Percentiles rank a stretch among this genome's conserved stretches.
These are phyloP conservation scores for Blastobotrys niveus DNA, from an alignment of 1,139 yeast genomes.

Conservation along the genomic window DNA sequence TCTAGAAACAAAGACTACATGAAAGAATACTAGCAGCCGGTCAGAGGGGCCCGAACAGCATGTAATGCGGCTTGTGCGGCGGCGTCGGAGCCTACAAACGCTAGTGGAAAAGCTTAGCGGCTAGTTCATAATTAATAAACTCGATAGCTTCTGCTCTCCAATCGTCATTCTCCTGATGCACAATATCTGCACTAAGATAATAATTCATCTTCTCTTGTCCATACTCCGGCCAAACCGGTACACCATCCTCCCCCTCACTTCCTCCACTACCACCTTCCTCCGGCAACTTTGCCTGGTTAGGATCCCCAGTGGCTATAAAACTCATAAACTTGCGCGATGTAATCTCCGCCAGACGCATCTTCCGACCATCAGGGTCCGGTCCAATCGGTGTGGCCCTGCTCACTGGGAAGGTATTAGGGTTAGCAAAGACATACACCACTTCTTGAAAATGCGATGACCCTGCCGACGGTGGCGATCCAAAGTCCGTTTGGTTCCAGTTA, in stretches of 20 bases:
- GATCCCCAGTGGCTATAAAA: constrained; percentile 16
- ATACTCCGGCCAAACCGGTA: constrained; percentile 6
- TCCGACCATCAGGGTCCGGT: constrained; percentile 10
- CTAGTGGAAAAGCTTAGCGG: neutral
- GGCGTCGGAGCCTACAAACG: neutral
- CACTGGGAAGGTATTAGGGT: constrained; percentile 9
- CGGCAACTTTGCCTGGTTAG: constrained; percentile 12
- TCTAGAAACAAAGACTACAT: too few relatives aligned
- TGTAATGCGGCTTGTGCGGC: neutral
- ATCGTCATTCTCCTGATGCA: constrained; percentile 2
- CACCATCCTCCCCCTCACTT: neutral
- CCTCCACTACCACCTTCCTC: neutral
- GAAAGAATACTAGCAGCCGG: too few relatives aligned
- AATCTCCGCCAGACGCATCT: constrained; percentile 5
- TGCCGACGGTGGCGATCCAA: constrained; percentile 2
- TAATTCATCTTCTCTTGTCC: neutral
- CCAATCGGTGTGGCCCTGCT: constrained; percentile 8
- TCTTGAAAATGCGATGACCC: constrained; percentile 24
- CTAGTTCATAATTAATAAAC: constrained; percentile 8
- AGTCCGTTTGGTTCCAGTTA: constrained; percentile 22
- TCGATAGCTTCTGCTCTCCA: constrained; percentile 1
- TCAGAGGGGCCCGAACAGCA: neutral
- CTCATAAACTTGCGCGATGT: constrained; percentile 13
- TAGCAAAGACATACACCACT: constrained; percentile 27
- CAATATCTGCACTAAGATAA: neutral